Base-by-base conservation (phyloP, 2,329 filamentous ascomycete genomes). In the Domatiomyces globalis region DNA sequence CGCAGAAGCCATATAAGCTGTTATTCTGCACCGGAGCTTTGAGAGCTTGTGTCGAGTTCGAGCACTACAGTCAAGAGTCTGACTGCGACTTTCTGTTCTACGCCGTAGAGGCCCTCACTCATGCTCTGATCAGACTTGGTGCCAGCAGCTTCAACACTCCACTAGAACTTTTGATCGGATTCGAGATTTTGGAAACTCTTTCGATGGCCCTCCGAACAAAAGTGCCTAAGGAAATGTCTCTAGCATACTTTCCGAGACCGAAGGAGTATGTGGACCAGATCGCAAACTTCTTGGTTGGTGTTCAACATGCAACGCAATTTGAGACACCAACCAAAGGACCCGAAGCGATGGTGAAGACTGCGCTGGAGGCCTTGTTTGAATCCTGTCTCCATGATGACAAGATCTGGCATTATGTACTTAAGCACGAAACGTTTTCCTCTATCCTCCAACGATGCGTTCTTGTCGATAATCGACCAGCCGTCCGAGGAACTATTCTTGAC, bases 11-110 rank as follows among this genome's bases (percentile, higher is more conserved):
- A 1, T 88, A 81, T 70, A 84, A 83, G 59, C 80, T 80, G 1
- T 72, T 88, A 0, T 94, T 89, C 63, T 83, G 83, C 2, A 67
- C 87, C 1, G 76, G 83, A 61, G 78, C 81, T 0, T 71, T 94
- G 42, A 70, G 73, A 19, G 75, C 80, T 50, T 83, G 81, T 62
- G 72, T 87, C 42, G 68, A 72, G 22, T 67, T 67, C 55, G 69
- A 70, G 63, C 68, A 61, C 6, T 58, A 67, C 17, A 66, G 70
- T 61, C 54, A 62, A 12, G 61, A 62, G 5, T 63, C 65, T 15
- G 63, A 67, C 39, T 61, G 63, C 49, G 56, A 56, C n/a, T 69
- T 71, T 48, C 61, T 71, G 10, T 61, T 59, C 44, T 71, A 71
- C 51, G 69, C 67, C 53, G 66, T 83, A 51, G 69, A 67, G 5